These are phyloP conservation scores for Aristolochia contorta DNA, from an alignment of 164 flowering plant species.

Conservation along the genomic window DNA sequence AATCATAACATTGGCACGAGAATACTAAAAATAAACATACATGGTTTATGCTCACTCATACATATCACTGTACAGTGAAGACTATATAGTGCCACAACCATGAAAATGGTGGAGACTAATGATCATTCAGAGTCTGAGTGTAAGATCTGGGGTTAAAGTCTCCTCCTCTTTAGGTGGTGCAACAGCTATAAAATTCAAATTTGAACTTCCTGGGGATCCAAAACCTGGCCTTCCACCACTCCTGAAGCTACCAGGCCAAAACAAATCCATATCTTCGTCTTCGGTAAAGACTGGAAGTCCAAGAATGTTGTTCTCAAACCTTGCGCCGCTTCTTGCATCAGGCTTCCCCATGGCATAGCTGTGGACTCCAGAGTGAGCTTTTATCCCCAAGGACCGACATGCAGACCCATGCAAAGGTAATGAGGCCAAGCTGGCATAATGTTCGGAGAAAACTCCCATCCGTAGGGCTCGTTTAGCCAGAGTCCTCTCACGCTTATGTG, in stretches of 20 bases:
- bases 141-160: conserved; percentile 53
- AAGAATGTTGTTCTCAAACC: conserved; percentile 40
- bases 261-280: conserved; percentile 40
- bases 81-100: neutral
- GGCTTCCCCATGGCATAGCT: conserved; percentile 21
- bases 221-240: conserved; percentile 9
- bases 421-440: conserved; percentile 63
- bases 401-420: conserved; percentile 68
- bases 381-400: conserved; percentile 51
- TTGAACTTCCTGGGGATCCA: conserved; percentile 20
- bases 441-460: conserved; percentile 59
- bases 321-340: conserved; percentile 29
- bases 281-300: conserved; percentile 45
- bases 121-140: conserved; percentile 47
- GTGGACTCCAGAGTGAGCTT: conserved; percentile 64
- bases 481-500: conserved; percentile 76
- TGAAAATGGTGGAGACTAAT: conserved; percentile 4
- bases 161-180: conserved; percentile 23
- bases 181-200: conserved; percentile 19
- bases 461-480: conserved; percentile 76
- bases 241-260: conserved; percentile 82
- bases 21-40: neutral
- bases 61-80: conserved; percentile 25
- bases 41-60: conserved; percentile 10
- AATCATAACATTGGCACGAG: neutral